Evolutionary conservation across 225 moss, liverwort and hornwort genomes (phyloP).

Genomic region (Physcomitrium patens): DNA sequence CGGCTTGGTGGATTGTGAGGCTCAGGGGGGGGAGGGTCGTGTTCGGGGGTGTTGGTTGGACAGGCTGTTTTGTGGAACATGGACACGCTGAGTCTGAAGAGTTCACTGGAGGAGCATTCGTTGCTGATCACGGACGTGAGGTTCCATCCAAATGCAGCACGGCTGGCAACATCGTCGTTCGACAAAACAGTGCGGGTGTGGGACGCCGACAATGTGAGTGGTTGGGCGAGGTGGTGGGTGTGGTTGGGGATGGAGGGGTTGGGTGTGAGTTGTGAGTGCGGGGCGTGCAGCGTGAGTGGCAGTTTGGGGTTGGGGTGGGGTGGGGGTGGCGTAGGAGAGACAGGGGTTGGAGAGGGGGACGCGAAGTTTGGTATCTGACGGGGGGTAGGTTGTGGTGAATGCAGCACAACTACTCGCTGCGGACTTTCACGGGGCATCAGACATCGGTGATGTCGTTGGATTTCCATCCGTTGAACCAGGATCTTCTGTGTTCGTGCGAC

Average conservation of each 20-base stretch:
- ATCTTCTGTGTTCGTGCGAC: slow-evolving; percentile 96
- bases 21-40: background rate
- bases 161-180: slow-evolving; percentile 97
- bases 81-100: slow-evolving; percentile 96
- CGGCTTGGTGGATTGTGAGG: background rate
- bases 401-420: slow-evolving; percentile 91
- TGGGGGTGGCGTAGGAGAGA: too few relatives aligned
- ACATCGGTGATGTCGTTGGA: slow-evolving; percentile 98
- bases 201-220: slow-evolving; percentile 95
- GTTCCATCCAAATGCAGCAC: slow-evolving; percentile 96
- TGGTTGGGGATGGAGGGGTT: background rate
- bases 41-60: slow-evolving; percentile 9
- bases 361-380: slow-evolving; percentile 14
- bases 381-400: slow-evolving; percentile 23
- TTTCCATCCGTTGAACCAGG: slow-evolving; percentile 93
- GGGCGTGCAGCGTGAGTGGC: too few relatives aligned
- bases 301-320: too few relatives aligned
- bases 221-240: background rate
- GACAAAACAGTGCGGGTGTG: slow-evolving; percentile 99
- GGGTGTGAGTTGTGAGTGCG: too few relatives aligned
- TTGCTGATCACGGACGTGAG: slow-evolving; percentile 94
- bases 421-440: slow-evolving; percentile 82
- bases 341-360: background rate
- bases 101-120: slow-evolving; percentile 96
- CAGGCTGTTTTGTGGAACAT: slow-evolving; percentile 99